Evolutionary conservation across 1,284 basidiomycete species (phyloP).

Genomic region (Entoloma clypeatum): DNA sequence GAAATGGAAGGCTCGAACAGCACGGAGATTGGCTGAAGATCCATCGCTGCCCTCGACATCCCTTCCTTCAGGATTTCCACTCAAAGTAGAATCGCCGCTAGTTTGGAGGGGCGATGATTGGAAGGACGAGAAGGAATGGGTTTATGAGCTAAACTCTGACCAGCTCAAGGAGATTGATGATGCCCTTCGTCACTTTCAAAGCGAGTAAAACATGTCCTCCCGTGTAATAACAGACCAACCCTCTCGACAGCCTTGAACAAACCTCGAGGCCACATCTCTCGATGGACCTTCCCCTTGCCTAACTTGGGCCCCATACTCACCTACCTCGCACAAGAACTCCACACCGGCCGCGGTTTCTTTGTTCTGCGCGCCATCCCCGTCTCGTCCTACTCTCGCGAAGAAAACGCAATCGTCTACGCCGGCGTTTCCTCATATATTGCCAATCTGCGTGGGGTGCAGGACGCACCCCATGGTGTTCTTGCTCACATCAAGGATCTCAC

Average conservation of each 20-base stretch:
- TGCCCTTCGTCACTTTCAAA: constrained; percentile 32
- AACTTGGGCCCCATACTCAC: constrained; percentile 29
- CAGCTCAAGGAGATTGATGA: constrained; percentile 37
- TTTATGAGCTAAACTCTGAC: constrained; percentile 31
- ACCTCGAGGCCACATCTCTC: constrained; percentile 28
- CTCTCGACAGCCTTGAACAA: constrained; percentile 25
- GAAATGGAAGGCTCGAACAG: constrained; percentile 35
- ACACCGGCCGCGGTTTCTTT: constrained; percentile 39
- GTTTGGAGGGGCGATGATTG: constrained; percentile 43
- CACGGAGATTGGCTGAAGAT: constrained; percentile 33
- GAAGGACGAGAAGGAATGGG: constrained; percentile 37
- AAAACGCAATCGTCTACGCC: constrained; percentile 35
- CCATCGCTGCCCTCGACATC: constrained; percentile 28
- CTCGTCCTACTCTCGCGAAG: constrained; percentile 31
- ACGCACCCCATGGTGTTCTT: constrained; percentile 38
- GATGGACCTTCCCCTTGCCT: constrained; percentile 34
- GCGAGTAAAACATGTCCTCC: constrained; percentile 23
- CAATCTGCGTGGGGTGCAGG: constrained; percentile 35
- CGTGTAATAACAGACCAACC: constrained; percentile 17
- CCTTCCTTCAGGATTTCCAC: constrained; percentile 34
- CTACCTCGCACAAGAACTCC: constrained; percentile 29
- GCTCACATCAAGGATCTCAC: constrained; percentile 46
- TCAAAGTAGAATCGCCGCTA: constrained; percentile 31
- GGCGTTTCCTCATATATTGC: constrained; percentile 9
- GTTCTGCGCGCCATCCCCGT: constrained; percentile 37